Evolutionary conservation across 169 alveolate genomes (phyloP).

Genomic region (Eimeria maxima): DNA sequence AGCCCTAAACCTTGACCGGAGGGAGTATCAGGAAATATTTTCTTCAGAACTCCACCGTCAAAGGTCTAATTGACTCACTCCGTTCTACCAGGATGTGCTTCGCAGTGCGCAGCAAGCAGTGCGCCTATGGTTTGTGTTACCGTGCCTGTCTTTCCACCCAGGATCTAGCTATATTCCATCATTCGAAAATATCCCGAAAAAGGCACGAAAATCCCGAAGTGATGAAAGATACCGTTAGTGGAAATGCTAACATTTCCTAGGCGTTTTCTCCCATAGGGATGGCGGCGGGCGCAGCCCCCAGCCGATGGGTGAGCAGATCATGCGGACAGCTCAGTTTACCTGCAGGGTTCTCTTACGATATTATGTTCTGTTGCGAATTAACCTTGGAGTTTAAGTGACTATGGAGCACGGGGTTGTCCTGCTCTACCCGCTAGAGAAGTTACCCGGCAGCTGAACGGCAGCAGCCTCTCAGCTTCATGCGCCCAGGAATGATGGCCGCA

Average conservation of each 20-base stretch:
- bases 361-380: not conserved
- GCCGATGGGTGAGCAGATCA: not conserved
- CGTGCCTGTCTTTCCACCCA: not conserved
- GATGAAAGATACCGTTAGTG: not conserved
- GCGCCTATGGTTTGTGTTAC: not conserved
- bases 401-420: not conserved
- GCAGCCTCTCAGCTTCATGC: constrained; percentile 31
- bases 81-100: not conserved
- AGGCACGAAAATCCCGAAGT: not conserved
- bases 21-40: not conserved
- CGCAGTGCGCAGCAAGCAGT: not conserved
- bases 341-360: not conserved
- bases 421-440: not conserved
- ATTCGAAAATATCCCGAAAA: not conserved
- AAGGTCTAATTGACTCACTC: not conserved
- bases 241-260: not conserved
- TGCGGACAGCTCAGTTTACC: not conserved
- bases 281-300: constrained; percentile 47
- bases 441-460: not conserved
- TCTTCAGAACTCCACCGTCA: not conserved
- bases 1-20: not conserved
- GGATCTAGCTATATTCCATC: no score
- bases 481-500: not conserved
- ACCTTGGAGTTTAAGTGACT: not conserved
- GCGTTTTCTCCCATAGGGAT: not conserved